Evolutionary conservation across 768 basidiomycete species (phyloP).

Genomic region (Trichaptum fuscoviolaceum): DNA sequence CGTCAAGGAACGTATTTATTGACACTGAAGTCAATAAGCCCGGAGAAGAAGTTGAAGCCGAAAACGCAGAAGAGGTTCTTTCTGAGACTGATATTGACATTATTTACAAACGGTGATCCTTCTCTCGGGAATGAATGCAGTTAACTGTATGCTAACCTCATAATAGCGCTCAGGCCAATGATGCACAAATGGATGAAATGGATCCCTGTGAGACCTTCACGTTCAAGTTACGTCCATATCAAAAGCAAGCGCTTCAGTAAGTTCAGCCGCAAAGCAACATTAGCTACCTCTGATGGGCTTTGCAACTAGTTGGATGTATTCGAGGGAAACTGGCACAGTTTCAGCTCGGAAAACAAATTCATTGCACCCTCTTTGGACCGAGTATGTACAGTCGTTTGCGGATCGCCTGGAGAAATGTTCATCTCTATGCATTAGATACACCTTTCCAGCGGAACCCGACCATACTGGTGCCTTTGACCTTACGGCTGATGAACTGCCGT

Average conservation of each 20-base stretch:
- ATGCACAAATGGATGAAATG: constrained; percentile 71
- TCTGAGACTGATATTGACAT: constrained; percentile 73
- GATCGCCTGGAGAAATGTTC: constrained; percentile 8
- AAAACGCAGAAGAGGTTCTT: constrained; percentile 70
- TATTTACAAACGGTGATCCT: constrained; percentile 74
- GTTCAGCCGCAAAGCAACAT: constrained; percentile 17
- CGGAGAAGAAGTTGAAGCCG: constrained; percentile 78
- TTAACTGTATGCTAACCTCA: constrained; percentile 5
- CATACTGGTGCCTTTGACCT: constrained; percentile 65
- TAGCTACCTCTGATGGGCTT: neutral
- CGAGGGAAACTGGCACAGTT: constrained; percentile 69
- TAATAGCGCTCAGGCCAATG: constrained; percentile 76
- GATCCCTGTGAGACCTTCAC: constrained; percentile 75
- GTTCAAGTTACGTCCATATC: constrained; percentile 76
- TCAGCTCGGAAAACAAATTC: constrained; percentile 65
- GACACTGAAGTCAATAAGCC: constrained; percentile 71
- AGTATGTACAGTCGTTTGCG: constrained; percentile 44
- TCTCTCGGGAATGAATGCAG: neutral
- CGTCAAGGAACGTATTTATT: constrained; percentile 30
- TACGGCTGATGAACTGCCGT: constrained; percentile 69
- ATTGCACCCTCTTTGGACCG: constrained; percentile 93
- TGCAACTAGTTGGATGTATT: constrained; percentile 78
- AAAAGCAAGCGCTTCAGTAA: constrained; percentile 85
- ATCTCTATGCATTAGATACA: constrained; percentile 46
- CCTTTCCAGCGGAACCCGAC: constrained; percentile 58